These are phyloP conservation scores for Trametes punicea DNA, from an alignment of 768 basidiomycete genomes.

Conservation along the genomic window DNA sequence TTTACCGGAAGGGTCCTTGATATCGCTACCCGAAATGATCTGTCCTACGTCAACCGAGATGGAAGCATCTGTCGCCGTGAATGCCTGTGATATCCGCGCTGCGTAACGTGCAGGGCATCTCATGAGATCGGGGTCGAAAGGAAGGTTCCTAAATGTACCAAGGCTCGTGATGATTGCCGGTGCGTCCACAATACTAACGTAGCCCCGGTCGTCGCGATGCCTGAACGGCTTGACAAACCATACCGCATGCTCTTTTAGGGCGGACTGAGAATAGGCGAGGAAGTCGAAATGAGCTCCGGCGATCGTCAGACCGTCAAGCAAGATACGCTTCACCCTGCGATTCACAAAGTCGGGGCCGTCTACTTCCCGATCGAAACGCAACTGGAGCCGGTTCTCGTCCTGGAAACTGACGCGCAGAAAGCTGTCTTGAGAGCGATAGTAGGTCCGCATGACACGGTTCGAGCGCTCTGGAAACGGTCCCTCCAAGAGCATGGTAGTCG, in stretches of 20 bases:
- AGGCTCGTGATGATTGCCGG: constrained; percentile 49
- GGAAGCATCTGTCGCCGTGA: constrained; percentile 69
- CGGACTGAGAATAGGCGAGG: constrained; percentile 72
- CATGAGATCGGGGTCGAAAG: constrained; percentile 46
- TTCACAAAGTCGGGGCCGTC: constrained; percentile 50
- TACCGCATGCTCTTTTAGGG: constrained; percentile 53
- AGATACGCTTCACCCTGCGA: constrained; percentile 43
- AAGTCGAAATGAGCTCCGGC: constrained; percentile 57
- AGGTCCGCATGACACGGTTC: constrained; percentile 58
- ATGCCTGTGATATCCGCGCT: constrained; percentile 69
- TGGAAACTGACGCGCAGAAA: constrained; percentile 64
- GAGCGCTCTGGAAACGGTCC: constrained; percentile 59
- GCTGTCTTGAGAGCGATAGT: constrained; percentile 42
- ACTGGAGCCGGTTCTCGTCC: constrained; percentile 54
- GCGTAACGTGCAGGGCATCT: constrained; percentile 67
- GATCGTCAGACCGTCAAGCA: constrained; percentile 46
- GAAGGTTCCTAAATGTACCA: constrained; percentile 49
- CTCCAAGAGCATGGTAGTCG: constrained; percentile 48
- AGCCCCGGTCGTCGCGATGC: constrained; percentile 22
- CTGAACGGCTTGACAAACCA: constrained; percentile 65
- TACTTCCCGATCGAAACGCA: constrained; percentile 54
- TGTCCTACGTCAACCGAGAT: constrained; percentile 40
- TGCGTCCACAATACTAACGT: constrained; percentile 29
- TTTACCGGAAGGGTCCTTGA: constrained; percentile 32
- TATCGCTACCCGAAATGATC: constrained; percentile 43